Base-by-base conservation (phyloP, 2,329 filamentous ascomycete species). In the Fusarium sambucinum region DNA sequence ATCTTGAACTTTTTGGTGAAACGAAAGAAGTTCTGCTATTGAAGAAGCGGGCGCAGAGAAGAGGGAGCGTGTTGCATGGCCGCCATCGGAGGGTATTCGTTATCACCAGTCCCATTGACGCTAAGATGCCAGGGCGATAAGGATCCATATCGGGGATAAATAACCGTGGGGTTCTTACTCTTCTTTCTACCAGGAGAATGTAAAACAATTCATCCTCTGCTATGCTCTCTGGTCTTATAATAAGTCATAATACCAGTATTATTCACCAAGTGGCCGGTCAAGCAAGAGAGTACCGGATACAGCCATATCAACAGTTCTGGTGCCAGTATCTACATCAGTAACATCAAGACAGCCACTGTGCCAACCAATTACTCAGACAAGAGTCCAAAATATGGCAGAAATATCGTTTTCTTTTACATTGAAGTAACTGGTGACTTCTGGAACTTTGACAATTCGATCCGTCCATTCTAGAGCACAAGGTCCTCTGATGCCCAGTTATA, bases 91-190 rank as follows among this genome's bases (percentile, higher is more conserved):
- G 53, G 25, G 25, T 47, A 19, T 44, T 42, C 25, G 51, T 68
- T 68, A 61, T 68, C 65, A 59, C 37, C 38, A 33, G 30, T 58
- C 47, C 47, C 46, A 29, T 50, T 37, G 27, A 62, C 25, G 46
- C 55, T 45, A 53, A 61, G 52, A 48, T 32, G 53, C 47, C 47
- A 47, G 32, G 35, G 45, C 66, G 67, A 69, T 70, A 69, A 71
- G 68, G 41, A 38, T 38, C 35, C 35, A 21, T 38, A 38, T 38
- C 35, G 35, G 35, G 35, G 35, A 38, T 38, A 19, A 38, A 21
- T 38, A 38, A 38, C 35, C 35, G 35, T 38, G 35, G 35, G 35
- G 35, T 38, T 38, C n/a, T 38, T 38, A 38, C 21, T 14, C n/a
- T 38, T 38, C 35, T 21, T 38, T 38, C n/a, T 19, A 19, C n/a